phyloP scores from a whole-genome alignment of 164 flowering plant species.

The Dillenia suffruticosa region DNA sequence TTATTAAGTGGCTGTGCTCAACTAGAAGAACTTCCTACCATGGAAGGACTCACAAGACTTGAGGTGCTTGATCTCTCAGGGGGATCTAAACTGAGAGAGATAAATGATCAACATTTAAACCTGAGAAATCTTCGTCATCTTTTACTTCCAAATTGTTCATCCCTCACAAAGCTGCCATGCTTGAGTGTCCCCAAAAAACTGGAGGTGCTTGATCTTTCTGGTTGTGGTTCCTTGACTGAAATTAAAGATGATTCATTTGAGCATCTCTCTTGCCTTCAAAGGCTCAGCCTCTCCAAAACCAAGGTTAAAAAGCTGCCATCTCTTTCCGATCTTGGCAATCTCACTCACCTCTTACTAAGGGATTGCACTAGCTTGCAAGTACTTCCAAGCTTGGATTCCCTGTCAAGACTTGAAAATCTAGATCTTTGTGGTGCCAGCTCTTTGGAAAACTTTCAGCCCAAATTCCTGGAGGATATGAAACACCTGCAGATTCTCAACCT shows the following conservation, averaged over 20 bases:
- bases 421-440: conserved; percentile 9
- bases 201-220: conserved; percentile 24
- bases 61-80: too few species aligned
- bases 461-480: neutral
- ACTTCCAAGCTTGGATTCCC: neutral
- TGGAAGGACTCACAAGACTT: too few species aligned
- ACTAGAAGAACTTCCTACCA: too few species aligned
- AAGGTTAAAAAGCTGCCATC: conserved; percentile 3
- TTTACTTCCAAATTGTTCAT: conserved; percentile 3
- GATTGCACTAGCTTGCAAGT: conserved; percentile 2
- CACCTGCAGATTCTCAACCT: conserved; percentile 14
- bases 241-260: conserved; percentile 13
- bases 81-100: too few species aligned
- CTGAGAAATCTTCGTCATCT: conserved; percentile 13
- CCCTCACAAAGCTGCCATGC: conserved; percentile 2
- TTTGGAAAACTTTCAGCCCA: conserved; percentile 5
- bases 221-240: conserved; percentile 3
- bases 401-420: conserved; percentile 6
- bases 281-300: conserved; percentile 17
- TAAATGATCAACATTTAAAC: too few species aligned
- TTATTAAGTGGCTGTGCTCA: too few species aligned
- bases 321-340: neutral
- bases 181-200: conserved; percentile 9
- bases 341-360: conserved; percentile 9
- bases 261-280: conserved; percentile 10